These are phyloP conservation scores for Hypericum perforatum DNA, from an alignment of 345 rosid species.

Conservation along the genomic window DNA sequence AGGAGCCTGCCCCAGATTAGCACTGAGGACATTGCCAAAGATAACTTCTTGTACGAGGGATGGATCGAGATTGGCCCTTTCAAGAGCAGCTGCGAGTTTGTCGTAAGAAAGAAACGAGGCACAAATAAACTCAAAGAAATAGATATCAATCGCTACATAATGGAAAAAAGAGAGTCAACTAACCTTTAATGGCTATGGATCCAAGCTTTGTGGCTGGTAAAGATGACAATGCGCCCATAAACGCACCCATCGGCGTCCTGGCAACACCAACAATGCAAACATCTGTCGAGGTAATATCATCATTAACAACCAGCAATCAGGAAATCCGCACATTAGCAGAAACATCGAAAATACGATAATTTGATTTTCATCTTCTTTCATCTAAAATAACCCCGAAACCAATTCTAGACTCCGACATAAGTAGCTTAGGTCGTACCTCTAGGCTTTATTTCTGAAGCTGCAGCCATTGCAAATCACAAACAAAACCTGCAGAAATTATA, in stretches of 20 bases:
- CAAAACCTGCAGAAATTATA: conserved; percentile 23
- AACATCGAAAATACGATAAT: background rate
- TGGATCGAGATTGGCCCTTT: conserved; percentile 80
- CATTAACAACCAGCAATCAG: background rate
- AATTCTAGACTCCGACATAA: conserved; percentile 7
- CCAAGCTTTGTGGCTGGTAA: conserved; percentile 93
- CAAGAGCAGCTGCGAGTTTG: conserved; percentile 66
- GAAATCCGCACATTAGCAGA: background rate
- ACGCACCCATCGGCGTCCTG: conserved; percentile 93
- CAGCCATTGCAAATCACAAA: conserved; percentile 39
- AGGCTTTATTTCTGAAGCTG: conserved; percentile 47
- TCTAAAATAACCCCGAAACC: background rate
- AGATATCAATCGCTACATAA: conserved; percentile 3
- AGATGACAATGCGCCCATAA: conserved; percentile 79
- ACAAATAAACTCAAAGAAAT: background rate
- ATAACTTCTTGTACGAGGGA: conserved; percentile 83
- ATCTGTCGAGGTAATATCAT: conserved; percentile 34
- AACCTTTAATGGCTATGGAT: conserved; percentile 76
- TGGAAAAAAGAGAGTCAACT: background rate
- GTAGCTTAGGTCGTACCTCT: conserved; percentile 40
- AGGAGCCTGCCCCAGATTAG: conserved; percentile 98
- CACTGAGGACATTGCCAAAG: conserved; percentile 91
- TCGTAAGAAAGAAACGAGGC: background rate
- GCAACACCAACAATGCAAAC: conserved; percentile 98
- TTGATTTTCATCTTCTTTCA: background rate